These are phyloP conservation scores for Boechera retrofracta DNA, from an alignment of 345 rosid genomes.

Conservation along the genomic window DNA sequence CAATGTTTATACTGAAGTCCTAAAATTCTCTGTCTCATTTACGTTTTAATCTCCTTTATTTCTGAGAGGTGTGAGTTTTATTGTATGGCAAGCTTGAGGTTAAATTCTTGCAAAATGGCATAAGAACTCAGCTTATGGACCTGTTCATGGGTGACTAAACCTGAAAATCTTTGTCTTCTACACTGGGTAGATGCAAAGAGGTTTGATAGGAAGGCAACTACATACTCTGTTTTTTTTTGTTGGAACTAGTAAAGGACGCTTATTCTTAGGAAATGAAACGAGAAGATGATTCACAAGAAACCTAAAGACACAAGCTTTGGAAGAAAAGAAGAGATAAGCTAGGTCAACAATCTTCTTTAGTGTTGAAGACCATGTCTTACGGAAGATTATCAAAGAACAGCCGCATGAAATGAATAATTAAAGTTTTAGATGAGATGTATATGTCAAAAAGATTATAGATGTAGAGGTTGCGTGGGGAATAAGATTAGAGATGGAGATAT, in stretches of 20 bases:
- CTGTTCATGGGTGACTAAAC: no score
- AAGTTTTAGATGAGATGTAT: not conserved
- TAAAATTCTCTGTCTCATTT: not conserved
- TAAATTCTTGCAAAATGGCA: no score
- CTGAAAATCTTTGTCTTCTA: no score
- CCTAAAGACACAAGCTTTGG: not conserved
- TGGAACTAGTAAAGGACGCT: not conserved
- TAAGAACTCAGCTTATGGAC: no score
- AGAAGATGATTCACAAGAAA: not conserved
- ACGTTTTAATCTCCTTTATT: not conserved
- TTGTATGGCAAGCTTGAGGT: no score
- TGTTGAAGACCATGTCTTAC: not conserved
- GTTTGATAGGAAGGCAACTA: not conserved
- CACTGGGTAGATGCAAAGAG: not conserved
- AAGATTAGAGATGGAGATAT: conserved; percentile 7
- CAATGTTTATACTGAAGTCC: no score
- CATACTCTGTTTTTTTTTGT: not conserved
- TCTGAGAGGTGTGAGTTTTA: no score
- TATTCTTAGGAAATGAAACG: not conserved
- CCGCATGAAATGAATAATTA: no score
- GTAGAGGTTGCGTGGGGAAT: not conserved
- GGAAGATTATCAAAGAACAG: no score
- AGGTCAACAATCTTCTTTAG: not conserved
- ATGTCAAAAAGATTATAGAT: not conserved
- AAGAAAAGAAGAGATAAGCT: not conserved